These are phyloP conservation scores for Tolypocladium nubicola DNA, from an alignment of 2,329 filamentous ascomycete species.

Conservation along the genomic window DNA sequence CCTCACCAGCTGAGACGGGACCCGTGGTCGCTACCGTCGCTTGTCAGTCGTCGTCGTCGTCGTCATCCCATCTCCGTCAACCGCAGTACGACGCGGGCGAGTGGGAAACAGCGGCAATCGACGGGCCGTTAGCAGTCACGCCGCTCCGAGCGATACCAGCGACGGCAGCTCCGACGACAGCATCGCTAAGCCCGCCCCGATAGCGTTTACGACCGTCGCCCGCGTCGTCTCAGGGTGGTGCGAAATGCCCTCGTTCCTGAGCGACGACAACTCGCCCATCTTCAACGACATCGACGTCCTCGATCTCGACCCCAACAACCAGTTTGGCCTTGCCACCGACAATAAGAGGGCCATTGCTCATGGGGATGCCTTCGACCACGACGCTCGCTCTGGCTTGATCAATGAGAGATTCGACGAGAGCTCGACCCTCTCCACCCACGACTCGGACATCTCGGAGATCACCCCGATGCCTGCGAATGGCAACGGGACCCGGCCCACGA, in stretches of 20 bases:
- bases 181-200: neutral
- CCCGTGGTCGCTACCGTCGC: neutral
- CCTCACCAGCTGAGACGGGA: neutral
- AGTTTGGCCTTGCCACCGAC: slow-evolving; percentile 21
- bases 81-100: neutral
- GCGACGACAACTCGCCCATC: slow-evolving; percentile 32
- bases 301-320: slow-evolving; percentile 30
- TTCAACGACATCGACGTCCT: slow-evolving; percentile 32
- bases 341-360: slow-evolving; percentile 26
- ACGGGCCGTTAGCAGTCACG: neutral
- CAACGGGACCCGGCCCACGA: slow-evolving; percentile 33
- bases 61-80: neutral
- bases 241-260: slow-evolving; percentile 45
- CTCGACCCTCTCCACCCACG: slow-evolving; percentile 41
- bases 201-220: neutral
- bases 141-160: neutral
- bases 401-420: slow-evolving; percentile 45
- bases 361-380: slow-evolving; percentile 24
- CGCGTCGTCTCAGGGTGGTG: neutral
- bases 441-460: slow-evolving; percentile 39
- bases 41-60: neutral
- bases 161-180: neutral
- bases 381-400: slow-evolving; percentile 31
- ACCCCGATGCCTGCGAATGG: slow-evolving; percentile 32
- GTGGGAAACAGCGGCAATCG: neutral